Base-by-base conservation (phyloP, 2,329 filamentous ascomycete species). In the Bretziella fagacearum region DNA sequence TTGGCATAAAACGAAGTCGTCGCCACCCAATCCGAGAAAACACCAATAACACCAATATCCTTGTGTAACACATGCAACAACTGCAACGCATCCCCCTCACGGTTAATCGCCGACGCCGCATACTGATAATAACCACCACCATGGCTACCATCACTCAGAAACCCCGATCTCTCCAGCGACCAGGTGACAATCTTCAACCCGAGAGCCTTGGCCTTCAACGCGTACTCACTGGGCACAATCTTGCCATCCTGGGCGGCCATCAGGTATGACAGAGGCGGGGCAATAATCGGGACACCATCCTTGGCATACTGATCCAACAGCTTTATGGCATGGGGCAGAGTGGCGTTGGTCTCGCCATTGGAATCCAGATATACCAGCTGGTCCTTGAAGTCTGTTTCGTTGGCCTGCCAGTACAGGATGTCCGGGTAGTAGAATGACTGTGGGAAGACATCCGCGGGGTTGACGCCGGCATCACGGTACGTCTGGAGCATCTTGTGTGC, bases 1-100 rank as follows among this genome's bases (percentile, higher is more conserved):
- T 81, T 84, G 53, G 78, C 79, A 59, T 81, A 84, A 53, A 79
- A 83, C 0, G 77, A 80, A 6, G 74, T 70, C 0, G 78, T 80
- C 8, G 74, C 73, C 13, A 72, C 71, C 80, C 79, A 84, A 58
- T 84, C 80, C 3, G 71, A 70, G 55, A 84, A 84, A 52, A 84
- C 67, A 3, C 67, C 76, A 25, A 63, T 59, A 11, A 80, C 71
- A 1, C 71, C 70, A 7, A 83, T 71, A 54, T 82, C 62, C 53
- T 68, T 64, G 2, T 66, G 71, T 50, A 84, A 61, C 1, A 80
- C 75, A 54, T 84, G 71, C 30, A 84, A 57, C n/a, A 82, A 65
- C 22, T 67, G 71, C 56, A 73, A 82, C 55, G 79, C 69, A 52
- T 83, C 77, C 2, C 79, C 79, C 53, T 84, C 79, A 29, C 70